Evolutionary conservation across 1,139 yeast genomes (phyloP).

Genomic region (Eremothecium sinecaudum): DNA sequence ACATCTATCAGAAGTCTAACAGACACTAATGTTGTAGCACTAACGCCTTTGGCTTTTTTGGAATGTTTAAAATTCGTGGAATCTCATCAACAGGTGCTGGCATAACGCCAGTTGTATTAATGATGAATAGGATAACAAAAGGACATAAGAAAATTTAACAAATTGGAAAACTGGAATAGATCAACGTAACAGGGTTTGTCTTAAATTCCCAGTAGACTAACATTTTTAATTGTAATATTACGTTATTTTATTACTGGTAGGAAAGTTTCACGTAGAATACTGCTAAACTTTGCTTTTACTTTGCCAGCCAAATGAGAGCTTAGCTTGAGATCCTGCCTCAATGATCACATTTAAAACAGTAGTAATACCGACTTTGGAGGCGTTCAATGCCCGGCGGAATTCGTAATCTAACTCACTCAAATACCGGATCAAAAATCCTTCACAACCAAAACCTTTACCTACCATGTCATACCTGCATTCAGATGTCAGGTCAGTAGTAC

Average conservation of each 20-base stretch:
- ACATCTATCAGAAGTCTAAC: no score
- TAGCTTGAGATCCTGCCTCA: constrained; percentile 44
- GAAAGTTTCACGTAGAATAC: no score
- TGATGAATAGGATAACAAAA: not conserved
- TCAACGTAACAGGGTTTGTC: no score
- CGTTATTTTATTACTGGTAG: no score
- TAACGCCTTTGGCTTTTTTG: no score
- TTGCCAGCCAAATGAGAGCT: constrained; percentile 58
- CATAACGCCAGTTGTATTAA: not conserved
- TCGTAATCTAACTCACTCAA: constrained; percentile 35
- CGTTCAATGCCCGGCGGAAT: constrained; percentile 35
- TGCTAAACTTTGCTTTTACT: constrained; percentile 12
- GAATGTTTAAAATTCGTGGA: no score
- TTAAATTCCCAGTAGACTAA: no score
- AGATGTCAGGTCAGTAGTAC: constrained; percentile 48
- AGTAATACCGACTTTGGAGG: constrained; percentile 30
- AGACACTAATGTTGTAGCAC: no score
- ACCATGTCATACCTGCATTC: constrained; percentile 47
- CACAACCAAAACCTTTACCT: constrained; percentile 46
- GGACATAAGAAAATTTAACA: no score
- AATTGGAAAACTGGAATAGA: no score
- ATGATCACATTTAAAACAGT: constrained; percentile 49
- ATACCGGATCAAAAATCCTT: constrained; percentile 40
- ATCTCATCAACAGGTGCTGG: no score
- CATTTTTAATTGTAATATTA: no score